Evolutionary conservation across 148 eudicot genomes (phyloP).

Genomic region (Chenopodium quinoa): DNA sequence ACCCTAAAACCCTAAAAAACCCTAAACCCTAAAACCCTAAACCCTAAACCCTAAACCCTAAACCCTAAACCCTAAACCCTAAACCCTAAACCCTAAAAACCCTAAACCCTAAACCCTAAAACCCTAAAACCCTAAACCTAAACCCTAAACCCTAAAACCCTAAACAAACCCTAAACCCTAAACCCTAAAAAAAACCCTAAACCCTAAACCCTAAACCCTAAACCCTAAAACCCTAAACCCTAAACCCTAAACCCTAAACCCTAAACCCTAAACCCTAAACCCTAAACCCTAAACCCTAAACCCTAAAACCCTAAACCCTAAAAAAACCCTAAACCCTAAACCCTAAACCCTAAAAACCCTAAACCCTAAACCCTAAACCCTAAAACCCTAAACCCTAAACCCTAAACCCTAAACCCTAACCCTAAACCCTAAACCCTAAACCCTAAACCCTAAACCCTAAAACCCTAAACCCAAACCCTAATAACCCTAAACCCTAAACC

Average conservation of each 20-base stretch:
- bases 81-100: constrained; percentile 20
- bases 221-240: constrained; percentile 23
- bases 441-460: constrained; percentile 23
- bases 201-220: constrained; percentile 8
- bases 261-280: constrained; percentile 18
- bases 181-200: constrained; percentile 18
- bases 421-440: constrained; percentile 23
- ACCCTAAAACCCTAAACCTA: constrained; percentile 30
- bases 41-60: constrained; percentile 21
- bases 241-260: constrained; percentile 16
- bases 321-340: no score
- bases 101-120: constrained; percentile 24
- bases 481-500: constrained; percentile 20
- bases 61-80: constrained; percentile 25
- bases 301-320: constrained; percentile 15
- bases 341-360: constrained; percentile 28
- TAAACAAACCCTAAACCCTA: constrained; percentile 29
- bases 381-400: constrained; percentile 24
- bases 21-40: constrained; percentile 20
- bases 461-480: constrained; percentile 30
- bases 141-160: constrained; percentile 34
- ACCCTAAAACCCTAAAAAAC: no score
- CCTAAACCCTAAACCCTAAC: constrained; percentile 22
- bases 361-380: constrained; percentile 30
- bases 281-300: constrained; percentile 12